phyloP scores from a whole-genome alignment of 495 filamentous ascomycete species.

The Penicillium nucicola region DNA sequence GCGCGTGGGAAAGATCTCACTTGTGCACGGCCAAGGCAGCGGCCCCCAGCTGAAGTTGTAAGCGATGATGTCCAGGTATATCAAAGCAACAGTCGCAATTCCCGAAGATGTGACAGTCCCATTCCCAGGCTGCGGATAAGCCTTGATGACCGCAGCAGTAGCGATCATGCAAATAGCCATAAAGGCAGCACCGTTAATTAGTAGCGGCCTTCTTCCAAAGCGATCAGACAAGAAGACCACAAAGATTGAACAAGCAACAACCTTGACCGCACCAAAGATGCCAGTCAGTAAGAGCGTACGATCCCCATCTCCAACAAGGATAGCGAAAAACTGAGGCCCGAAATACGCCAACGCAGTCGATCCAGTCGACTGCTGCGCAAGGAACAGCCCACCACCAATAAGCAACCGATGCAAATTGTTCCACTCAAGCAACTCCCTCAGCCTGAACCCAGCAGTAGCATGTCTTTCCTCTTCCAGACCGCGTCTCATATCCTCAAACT shows the following conservation, averaged over 20 bases:
- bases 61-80: conserved; percentile 47
- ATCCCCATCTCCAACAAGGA: conserved; percentile 48
- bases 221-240: conserved; percentile 54
- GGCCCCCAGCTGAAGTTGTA: conserved; percentile 45
- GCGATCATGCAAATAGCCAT: conserved; percentile 55
- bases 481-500: conserved; percentile 45
- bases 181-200: conserved; percentile 48
- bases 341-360: conserved; percentile 53
- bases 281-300: conserved; percentile 44
- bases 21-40: conserved; percentile 33
- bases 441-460: conserved; percentile 38
- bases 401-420: conserved; percentile 41
- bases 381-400: conserved; percentile 39
- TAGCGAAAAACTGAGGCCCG: conserved; percentile 50
- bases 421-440: conserved; percentile 40
- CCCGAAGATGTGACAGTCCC: conserved; percentile 38
- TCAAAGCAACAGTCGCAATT: conserved; percentile 44
- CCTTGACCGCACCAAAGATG: conserved; percentile 52
- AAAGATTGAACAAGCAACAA: conserved; percentile 45
- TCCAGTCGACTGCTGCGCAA: conserved; percentile 51
- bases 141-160: conserved; percentile 53
- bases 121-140: conserved; percentile 34
- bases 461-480: conserved; percentile 43
- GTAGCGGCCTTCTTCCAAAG: conserved; percentile 50
- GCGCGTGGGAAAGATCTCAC: conserved; percentile 49